phyloP scores from a whole-genome alignment of 331 rosid genomes.

The Quercus tomentella region DNA sequence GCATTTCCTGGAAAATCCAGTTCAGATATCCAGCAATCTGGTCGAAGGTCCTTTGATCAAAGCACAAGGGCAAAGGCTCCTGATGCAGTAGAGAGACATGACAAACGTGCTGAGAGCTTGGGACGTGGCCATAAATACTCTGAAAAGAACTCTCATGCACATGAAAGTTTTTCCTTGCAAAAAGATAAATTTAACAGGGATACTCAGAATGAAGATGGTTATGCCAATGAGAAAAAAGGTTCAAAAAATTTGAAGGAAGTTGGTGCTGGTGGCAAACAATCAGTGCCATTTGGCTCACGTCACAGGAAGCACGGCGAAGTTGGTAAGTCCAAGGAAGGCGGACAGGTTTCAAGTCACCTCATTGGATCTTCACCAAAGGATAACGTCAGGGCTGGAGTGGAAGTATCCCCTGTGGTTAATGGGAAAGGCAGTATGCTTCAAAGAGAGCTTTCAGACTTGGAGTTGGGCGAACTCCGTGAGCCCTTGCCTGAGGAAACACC shows the following conservation, averaged over 20 bases:
- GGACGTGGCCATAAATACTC: constrained; percentile 49
- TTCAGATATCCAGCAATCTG: constrained; percentile 56
- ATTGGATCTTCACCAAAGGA: constrained; percentile 55
- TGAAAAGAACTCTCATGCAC: constrained; percentile 47
- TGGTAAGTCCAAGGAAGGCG: constrained; percentile 57
- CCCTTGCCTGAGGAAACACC: constrained; percentile 63
- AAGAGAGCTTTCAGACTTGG: constrained; percentile 90
- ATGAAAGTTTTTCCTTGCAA: constrained; percentile 36
- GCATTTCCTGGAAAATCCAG: constrained; percentile 49
- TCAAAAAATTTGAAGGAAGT: constrained; percentile 59
- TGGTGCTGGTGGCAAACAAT: constrained; percentile 51
- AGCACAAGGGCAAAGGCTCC: constrained; percentile 40
- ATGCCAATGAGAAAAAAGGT: constrained; percentile 45
- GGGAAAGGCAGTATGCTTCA: constrained; percentile 71
- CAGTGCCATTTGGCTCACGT: constrained; percentile 43
- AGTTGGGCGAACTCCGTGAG: constrained; percentile 96
- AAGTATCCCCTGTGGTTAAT: constrained; percentile 55
- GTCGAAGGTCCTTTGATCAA: constrained; percentile 54
- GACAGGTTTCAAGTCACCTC: constrained; percentile 35
- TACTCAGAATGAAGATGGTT: constrained; percentile 44
- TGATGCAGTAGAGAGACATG: constrained; percentile 49
- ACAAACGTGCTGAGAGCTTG: constrained; percentile 46
- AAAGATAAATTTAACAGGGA: constrained; percentile 53
- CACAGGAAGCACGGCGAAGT: constrained; percentile 56
- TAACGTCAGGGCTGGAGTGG: constrained; percentile 28